A percentile compares a stretch with the other conserved stretches of the same genome.
These are phyloP conservation scores for Globisporangium carolinianum DNA, from an alignment of 352 stramenopile species.

Conservation along the genomic window DNA sequence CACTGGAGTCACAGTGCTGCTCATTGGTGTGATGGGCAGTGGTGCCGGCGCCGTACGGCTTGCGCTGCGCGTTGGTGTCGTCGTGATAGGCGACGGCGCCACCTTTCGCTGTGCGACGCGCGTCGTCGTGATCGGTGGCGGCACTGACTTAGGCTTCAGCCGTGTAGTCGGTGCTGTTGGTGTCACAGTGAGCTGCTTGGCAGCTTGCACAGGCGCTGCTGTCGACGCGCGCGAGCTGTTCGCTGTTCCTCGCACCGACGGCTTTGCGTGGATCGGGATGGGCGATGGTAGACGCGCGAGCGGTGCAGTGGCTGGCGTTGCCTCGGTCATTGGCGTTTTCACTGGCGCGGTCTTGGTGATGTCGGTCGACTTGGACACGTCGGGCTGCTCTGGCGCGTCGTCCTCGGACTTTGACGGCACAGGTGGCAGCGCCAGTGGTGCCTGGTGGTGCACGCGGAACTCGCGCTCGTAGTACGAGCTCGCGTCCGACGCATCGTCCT, in stretches of 20 bases:
- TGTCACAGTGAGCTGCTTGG: neutral
- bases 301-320: neutral
- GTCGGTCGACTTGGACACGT: neutral
- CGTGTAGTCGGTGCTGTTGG: neutral
- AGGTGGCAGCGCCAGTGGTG: neutral
- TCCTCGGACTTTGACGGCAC: too few species aligned
- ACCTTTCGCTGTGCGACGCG: neutral
- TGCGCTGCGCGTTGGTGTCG: neutral
- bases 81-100: neutral
- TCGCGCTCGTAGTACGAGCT: conserved; percentile 12
- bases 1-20: too few species aligned
- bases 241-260: neutral
- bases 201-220: neutral
- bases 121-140: neutral
- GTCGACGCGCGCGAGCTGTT: too few species aligned
- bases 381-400: too few species aligned
- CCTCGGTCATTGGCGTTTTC: neutral
- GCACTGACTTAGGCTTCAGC: neutral
- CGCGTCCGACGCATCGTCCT: conserved; percentile 7
- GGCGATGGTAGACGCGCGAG: neutral
- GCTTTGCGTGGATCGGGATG: conserved; percentile 4
- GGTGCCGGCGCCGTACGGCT: neutral
- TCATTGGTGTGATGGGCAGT: neutral
- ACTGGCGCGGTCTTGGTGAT: neutral
- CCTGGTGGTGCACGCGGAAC: conserved; percentile 1